These are phyloP conservation scores for Solidago caesia DNA, from an alignment of 129 eudicot genomes.

Conservation along the genomic window DNA sequence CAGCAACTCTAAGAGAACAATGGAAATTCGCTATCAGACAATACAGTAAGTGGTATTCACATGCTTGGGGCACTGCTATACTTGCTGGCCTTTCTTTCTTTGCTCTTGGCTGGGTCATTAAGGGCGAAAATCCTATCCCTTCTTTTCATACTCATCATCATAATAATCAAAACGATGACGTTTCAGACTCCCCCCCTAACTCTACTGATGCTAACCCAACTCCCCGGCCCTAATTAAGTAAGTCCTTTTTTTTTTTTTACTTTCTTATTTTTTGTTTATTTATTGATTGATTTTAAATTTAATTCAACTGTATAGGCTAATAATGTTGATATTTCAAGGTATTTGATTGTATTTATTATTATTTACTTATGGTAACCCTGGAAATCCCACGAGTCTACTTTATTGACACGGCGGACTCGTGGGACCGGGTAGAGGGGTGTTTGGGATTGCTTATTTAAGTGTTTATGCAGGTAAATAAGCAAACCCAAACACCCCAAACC, in stretches of 20 bases:
- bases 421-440: too few relatives aligned
- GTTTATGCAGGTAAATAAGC: too few relatives aligned
- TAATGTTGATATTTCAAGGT: too few relatives aligned
- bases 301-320: too few relatives aligned
- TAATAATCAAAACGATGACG: background rate
- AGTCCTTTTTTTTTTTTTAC: background rate
- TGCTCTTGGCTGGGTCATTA: conserved; percentile 95
- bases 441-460: too few relatives aligned
- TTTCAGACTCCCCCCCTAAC: conserved; percentile 6
- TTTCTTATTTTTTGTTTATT: too few relatives aligned
- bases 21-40: conserved; percentile 82
- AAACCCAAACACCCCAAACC: too few relatives aligned
- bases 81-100: conserved; percentile 83
- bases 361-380: too few relatives aligned
- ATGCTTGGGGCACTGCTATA: conserved; percentile 99
- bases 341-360: too few relatives aligned
- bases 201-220: conserved; percentile 16
- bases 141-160: conserved; percentile 34
- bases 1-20: conserved; percentile 45
- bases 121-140: conserved; percentile 86
- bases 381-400: too few relatives aligned
- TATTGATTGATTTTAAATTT: too few relatives aligned
- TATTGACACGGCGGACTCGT: too few relatives aligned
- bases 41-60: conserved; percentile 88
- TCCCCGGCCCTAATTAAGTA: conserved; percentile 11